Percentiles rank a stretch among this genome's conserved stretches.
Conservation (phyloP, 306 rosid genomes). For the Quercus aquifolioides region DNA sequence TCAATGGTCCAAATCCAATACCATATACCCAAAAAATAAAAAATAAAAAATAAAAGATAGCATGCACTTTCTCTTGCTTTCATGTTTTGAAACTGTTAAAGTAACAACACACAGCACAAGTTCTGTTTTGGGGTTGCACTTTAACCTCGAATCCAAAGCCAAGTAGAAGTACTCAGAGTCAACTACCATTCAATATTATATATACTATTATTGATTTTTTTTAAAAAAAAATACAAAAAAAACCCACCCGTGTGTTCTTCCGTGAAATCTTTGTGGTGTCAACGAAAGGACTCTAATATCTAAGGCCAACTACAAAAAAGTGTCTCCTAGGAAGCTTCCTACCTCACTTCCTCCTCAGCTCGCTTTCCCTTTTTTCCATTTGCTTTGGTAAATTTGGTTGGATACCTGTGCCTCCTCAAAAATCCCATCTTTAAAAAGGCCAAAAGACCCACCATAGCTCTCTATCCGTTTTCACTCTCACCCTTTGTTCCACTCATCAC, state of each 20-base stretch:
- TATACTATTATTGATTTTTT: not conserved
- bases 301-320: constrained; percentile 43
- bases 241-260: constrained; percentile 22
- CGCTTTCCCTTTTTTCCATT: constrained; percentile 25
- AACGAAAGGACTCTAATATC: constrained; percentile 20
- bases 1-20: not conserved
- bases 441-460: constrained; percentile 13
- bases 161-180: constrained; percentile 36
- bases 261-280: constrained; percentile 3
- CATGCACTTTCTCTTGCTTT: constrained; percentile 57
- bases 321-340: constrained; percentile 65
- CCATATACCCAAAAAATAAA: not conserved
- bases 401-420: constrained; percentile 13
- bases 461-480: constrained; percentile 13
- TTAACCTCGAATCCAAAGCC: constrained; percentile 75
- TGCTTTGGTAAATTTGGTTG: not conserved
- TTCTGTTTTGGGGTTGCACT: constrained; percentile 26
- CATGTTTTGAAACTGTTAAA: constrained; percentile 51
- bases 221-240: not conserved
- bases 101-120: constrained; percentile 25
- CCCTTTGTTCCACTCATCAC: constrained; percentile 12
- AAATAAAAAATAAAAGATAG: not conserved
- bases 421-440: constrained; percentile 26
- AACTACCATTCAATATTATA: constrained; percentile 27
- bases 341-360: constrained; percentile 36